Evolutionary conservation across 2,329 filamentous ascomycete species (phyloP).

Genomic region (Alternaria infectoria): DNA sequence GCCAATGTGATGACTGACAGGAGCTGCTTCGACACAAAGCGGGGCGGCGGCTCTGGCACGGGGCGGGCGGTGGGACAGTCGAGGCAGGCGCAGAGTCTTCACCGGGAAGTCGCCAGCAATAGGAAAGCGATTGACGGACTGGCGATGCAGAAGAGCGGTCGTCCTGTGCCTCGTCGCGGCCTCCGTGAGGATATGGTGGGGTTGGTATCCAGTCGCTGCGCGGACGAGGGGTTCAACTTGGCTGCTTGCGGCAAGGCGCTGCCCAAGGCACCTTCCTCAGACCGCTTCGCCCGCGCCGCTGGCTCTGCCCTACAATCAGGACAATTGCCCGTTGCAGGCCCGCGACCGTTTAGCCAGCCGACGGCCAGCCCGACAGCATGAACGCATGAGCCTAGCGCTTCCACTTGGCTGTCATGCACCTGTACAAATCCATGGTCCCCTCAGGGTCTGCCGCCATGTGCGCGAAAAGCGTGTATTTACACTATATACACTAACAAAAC

Average conservation of each 20-base stretch:
- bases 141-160: constrained; percentile 28
- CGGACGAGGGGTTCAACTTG: constrained; percentile 14
- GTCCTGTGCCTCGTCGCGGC: constrained; percentile 22
- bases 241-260: constrained; percentile 10
- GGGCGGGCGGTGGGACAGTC: constrained; percentile 17
- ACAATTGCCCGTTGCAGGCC: constrained; percentile 1
- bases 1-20: constrained; percentile 32
- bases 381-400: not conserved
- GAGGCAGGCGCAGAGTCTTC: constrained; percentile 21
- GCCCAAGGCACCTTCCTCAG: constrained; percentile 14
- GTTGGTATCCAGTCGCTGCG: constrained; percentile 18
- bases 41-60: constrained; percentile 29
- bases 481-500: constrained; percentile 8
- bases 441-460: constrained; percentile 1
- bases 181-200: constrained; percentile 20
- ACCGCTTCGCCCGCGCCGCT: constrained; percentile 22
- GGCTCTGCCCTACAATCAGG: constrained; percentile 13
- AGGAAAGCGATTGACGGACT: constrained; percentile 21
- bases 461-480: constrained; percentile 13
- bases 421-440: not conserved
- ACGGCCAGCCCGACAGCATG: not conserved
- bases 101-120: constrained; percentile 15
- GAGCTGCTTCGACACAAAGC: constrained; percentile 20
- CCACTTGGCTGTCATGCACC: not conserved
- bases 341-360: not conserved